phyloP scores from a whole-genome alignment of 2,329 filamentous ascomycete species.

The Purpureocillium takamizusanense region DNA sequence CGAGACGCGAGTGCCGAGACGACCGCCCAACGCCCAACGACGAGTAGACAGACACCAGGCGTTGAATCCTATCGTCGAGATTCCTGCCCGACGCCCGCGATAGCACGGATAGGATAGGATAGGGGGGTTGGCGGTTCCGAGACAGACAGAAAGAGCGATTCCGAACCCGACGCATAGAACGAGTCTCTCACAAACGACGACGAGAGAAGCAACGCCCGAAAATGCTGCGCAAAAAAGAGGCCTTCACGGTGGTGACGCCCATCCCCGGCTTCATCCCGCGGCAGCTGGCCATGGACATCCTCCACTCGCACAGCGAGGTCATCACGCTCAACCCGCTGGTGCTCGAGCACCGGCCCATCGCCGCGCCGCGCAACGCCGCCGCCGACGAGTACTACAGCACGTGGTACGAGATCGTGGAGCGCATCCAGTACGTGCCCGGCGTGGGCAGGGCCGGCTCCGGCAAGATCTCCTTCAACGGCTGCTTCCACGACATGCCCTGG shows the following conservation, averaged over 20 bases:
- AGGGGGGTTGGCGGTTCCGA: too few species aligned
- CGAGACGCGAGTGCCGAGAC: too few species aligned
- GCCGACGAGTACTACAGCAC: constrained; percentile 64
- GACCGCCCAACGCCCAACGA: too few species aligned
- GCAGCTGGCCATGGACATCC: constrained; percentile 63
- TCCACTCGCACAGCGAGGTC: constrained; percentile 62
- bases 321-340: constrained; percentile 65
- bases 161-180: too few species aligned
- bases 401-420: constrained; percentile 65
- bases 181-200: too few species aligned
- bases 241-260: constrained; percentile 60
- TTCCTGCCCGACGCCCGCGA: too few species aligned
- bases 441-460: constrained; percentile 55
- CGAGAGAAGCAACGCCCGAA: background rate
- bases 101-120: background rate
- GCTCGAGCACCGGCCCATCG: constrained; percentile 51
- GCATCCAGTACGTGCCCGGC: constrained; percentile 59
- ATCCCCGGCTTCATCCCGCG: constrained; percentile 63
- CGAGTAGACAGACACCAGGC: too few species aligned
- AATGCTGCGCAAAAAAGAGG: constrained; percentile 54
- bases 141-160: too few species aligned
- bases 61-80: too few species aligned
- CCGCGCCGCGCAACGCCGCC: constrained; percentile 57
- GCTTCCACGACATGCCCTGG: constrained; percentile 65
- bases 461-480: constrained; percentile 60